Conservation (phyloP, 768 basidiomycete species). For the Hygrophorus pudorinus region DNA sequence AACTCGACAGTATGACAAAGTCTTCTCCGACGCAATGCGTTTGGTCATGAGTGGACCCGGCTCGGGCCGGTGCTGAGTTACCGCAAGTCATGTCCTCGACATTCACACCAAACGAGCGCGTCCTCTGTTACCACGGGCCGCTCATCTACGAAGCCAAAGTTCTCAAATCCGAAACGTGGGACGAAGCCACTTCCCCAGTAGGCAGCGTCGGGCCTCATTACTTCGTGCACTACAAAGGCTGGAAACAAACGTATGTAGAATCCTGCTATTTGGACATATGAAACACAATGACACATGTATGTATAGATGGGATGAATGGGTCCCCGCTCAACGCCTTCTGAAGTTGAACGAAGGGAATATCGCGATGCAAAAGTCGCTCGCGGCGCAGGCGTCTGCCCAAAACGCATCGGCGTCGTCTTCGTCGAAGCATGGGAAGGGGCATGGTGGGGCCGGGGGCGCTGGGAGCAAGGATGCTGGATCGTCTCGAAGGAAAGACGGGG, state of each 20-base stretch:
- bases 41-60: too few species aligned
- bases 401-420: slow-evolving; percentile 13
- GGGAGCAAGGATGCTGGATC: slow-evolving; percentile 16
- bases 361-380: slow-evolving; percentile 63
- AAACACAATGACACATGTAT: slow-evolving; percentile 1
- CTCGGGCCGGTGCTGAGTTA: too few species aligned
- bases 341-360: slow-evolving; percentile 81
- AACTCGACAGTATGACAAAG: too few species aligned
- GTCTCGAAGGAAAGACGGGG: slow-evolving; percentile 42
- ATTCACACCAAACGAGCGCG: slow-evolving; percentile 61
- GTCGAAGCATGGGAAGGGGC: slow-evolving; percentile 14
- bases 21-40: too few species aligned
- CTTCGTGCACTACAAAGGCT: slow-evolving; percentile 98
- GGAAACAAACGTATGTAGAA: slow-evolving; percentile 87
- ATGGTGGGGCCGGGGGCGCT: slow-evolving; percentile 11
- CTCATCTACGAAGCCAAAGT: slow-evolving; percentile 95
- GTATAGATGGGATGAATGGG: slow-evolving; percentile 95
- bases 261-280: not conserved
- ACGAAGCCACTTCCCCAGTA: slow-evolving; percentile 50
- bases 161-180: slow-evolving; percentile 54
- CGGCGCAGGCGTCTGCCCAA: slow-evolving; percentile 20
- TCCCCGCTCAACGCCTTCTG: slow-evolving; percentile 67
- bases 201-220: slow-evolving; percentile 71
- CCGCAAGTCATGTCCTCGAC: slow-evolving; percentile 13
- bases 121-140: slow-evolving; percentile 91